Percentiles rank a stretch among this genome's conserved stretches.
phyloP scores from a whole-genome alignment of 129 eudicot species.

The Escallonia herrerae region DNA sequence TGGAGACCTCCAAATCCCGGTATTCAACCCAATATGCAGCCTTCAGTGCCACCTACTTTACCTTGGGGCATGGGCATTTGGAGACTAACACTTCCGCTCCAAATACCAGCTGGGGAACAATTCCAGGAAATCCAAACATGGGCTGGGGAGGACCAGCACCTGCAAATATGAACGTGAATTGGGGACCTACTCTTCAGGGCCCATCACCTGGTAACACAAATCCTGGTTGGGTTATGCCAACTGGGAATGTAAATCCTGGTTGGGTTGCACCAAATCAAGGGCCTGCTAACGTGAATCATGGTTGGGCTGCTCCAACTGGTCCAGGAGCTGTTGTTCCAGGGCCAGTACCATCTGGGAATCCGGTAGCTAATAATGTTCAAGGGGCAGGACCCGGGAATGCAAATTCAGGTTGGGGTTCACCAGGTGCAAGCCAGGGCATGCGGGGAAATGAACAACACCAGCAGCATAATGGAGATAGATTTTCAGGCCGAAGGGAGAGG shows the following conservation, averaged over 20 bases:
- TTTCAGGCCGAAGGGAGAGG: constrained; percentile 39
- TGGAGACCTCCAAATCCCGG: constrained; percentile 53
- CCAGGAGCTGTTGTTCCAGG: neutral
- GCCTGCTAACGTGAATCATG: constrained; percentile 22
- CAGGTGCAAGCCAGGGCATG: constrained; percentile 38
- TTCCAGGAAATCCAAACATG: constrained; percentile 46
- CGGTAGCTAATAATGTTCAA: constrained; percentile 1
- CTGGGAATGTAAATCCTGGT: constrained; percentile 25
- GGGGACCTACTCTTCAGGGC: constrained; percentile 53
- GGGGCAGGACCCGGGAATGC: constrained; percentile 14
- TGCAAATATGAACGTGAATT: constrained; percentile 37
- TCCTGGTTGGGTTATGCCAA: constrained; percentile 36
- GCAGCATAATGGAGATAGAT: constrained; percentile 25
- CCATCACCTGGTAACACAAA: constrained; percentile 33
- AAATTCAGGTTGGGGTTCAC: constrained; percentile 41
- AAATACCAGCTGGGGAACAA: constrained; percentile 44
- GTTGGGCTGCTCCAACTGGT: constrained; percentile 17
- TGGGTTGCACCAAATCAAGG: constrained; percentile 34
- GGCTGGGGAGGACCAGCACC: constrained; percentile 48
- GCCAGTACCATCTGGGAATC: neutral
- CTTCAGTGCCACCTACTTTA: constrained; percentile 17
- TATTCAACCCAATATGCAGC: constrained; percentile 46
- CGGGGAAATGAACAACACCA: constrained; percentile 34
- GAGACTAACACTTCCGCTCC: constrained; percentile 13
- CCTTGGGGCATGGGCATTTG: constrained; percentile 29